phyloP scores from a whole-genome alignment of 1,284 basidiomycete genomes.

The Apiotrichum sp. region DNA sequence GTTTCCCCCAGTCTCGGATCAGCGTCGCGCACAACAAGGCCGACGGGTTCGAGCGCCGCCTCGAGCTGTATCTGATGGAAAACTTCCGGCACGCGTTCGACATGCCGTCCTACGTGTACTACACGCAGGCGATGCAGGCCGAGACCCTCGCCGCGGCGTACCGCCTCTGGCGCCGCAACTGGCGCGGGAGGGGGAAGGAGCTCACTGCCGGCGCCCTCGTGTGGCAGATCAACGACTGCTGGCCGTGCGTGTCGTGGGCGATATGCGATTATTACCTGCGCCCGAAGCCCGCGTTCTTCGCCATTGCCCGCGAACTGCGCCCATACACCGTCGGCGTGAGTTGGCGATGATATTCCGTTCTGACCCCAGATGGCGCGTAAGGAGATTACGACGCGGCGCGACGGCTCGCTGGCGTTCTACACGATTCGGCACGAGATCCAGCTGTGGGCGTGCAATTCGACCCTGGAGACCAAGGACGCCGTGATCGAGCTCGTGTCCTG shows the following conservation, averaged over 20 bases:
- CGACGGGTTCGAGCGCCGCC: conserved; percentile 69
- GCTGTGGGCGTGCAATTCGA: conserved; percentile 78
- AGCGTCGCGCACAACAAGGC: conserved; percentile 85
- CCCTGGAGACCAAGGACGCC: conserved; percentile 55
- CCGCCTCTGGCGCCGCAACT: conserved; percentile 66
- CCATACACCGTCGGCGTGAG: conserved; percentile 70
- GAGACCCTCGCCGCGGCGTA: conserved; percentile 69
- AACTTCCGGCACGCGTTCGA: conserved; percentile 80
- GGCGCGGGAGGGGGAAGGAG: conserved; percentile 63
- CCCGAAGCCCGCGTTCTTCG: conserved; percentile 67
- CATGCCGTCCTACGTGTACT: conserved; percentile 75
- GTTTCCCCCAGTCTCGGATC: conserved; percentile 77
- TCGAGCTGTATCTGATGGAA: conserved; percentile 84
- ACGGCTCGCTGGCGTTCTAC: conserved; percentile 60
- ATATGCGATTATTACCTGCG: conserved; percentile 71
- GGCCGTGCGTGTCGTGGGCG: conserved; percentile 73
- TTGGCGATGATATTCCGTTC: background rate
- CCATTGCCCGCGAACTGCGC: conserved; percentile 64
- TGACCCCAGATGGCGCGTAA: conserved; percentile 53
- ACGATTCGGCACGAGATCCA: conserved; percentile 57
- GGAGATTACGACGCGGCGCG: conserved; percentile 57
- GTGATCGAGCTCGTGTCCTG: conserved; percentile 64
- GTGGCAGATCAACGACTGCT: conserved; percentile 79
- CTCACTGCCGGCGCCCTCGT: conserved; percentile 72
- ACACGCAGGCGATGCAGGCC: conserved; percentile 77